Evolutionary conservation across 139 green algal genomes (phyloP), one percentile per base, ranked within the genome.

Genomic region (Pycnococcus provasolii): DNA sequence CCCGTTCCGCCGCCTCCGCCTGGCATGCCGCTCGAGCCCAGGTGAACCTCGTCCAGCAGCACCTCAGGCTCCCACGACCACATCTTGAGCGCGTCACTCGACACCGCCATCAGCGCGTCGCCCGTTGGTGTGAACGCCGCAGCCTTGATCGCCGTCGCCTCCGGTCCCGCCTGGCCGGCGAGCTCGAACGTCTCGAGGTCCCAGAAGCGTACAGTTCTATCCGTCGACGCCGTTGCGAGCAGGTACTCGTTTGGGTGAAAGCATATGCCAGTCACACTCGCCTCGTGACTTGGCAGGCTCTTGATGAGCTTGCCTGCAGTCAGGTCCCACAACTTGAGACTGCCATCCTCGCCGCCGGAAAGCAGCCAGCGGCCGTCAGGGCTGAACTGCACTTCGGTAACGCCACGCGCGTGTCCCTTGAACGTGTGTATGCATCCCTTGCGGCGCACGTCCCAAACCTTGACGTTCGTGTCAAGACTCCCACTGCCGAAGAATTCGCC

Each of bases 311-410:
- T 80, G n/a, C 87, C 81, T 3, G 72, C 73, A 0, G 75, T 75
- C 40, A 95, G 53, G 63, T 94, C 88, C 86, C 86, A 95, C 3
- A 95, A 65, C 84, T 93, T 92, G 37, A 95, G 61, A 3, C 76
- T 48, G 0, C 84, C 85, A 58, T 89, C 85, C n/a, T 83, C 62
- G 11, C 74, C 79, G 9, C 82, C 88, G 5, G 84, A 85, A 2
- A 83, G 80, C 0, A 94, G 70, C 85, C 87, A 92, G 15, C 81
- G 77, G 9, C 84, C 81, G 50, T 94, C 86, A 1, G 88, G 88
- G 77, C 81, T 90, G 73, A 91, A 90, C 1, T 64, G 63, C 1
- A 88, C 58, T 44, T 86, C 75, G 2, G 47, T 80, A 1, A 94
- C 81, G 13, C 74, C 77, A 2, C 64, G 60, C 3, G 51, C 82